Percentiles rank a stretch among this genome's conserved stretches.
phyloP scores from a whole-genome alignment of 164 flowering plant species.

The Vitis rotundifolia region DNA sequence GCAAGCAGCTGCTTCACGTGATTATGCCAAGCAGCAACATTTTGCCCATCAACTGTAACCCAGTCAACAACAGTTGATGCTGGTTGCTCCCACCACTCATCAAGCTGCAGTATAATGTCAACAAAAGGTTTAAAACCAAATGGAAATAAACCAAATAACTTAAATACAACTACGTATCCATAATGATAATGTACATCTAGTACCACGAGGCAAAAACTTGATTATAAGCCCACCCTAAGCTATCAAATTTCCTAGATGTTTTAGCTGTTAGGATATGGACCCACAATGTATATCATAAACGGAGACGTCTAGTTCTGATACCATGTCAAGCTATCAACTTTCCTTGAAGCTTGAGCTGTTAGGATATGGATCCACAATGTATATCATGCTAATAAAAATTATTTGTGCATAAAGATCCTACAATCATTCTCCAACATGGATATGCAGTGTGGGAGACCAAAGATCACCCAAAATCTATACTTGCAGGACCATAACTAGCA shows the following conservation, averaged over 20 bases:
- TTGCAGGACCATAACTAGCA: too few species aligned
- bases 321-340: too few species aligned
- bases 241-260: background rate
- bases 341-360: too few species aligned
- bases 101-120: constrained; percentile 55
- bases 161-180: too few species aligned
- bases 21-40: constrained; percentile 91
- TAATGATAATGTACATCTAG: background rate
- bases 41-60: constrained; percentile 88
- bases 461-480: background rate
- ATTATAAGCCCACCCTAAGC: background rate
- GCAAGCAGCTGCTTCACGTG: constrained; percentile 94
- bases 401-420: background rate
- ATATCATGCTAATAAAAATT: background rate
- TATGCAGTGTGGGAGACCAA: background rate
- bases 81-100: constrained; percentile 99
- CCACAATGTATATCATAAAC: too few species aligned
- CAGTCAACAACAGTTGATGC: constrained; percentile 94
- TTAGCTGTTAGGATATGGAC: too few species aligned
- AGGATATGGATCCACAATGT: too few species aligned
- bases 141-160: background rate
- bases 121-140: background rate
- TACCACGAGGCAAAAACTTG: background rate
- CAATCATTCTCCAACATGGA: background rate
- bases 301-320: too few species aligned